Evolutionary conservation across 1,139 yeast genomes (phyloP), one percentile per base, ranked within the genome.

Genomic region (Debaryomycetaceae sp.): DNA sequence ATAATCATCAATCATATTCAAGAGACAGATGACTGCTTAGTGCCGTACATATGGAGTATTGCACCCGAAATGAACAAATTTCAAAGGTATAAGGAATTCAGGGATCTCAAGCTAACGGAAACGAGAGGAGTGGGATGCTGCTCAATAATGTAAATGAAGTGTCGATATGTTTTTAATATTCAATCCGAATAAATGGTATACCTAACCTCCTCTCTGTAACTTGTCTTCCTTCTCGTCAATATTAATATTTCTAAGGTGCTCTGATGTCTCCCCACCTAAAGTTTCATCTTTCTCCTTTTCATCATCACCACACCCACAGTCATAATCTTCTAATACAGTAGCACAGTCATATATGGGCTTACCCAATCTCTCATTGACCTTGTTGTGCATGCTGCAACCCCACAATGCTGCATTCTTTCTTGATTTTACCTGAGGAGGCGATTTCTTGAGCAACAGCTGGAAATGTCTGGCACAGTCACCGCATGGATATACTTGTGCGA

Each of bases 391-490:
- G 57, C 84, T 84, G 63, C 99, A 93, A 1, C 99, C 99, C 99
- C 99, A 93, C 51, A 87, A 69, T 0, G 97, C 90, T 0, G 99
- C 98, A 2, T 82, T 79, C 51, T 84, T 83, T 46, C 97, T 76
- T 20, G 85, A 77, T 6, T 81, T 74, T 3, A 87, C 77, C 59
- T 95, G 99, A 3, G 97, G 97, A 1, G 99, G 99, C 57, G 73
- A 81, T 55, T 84, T 75, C 43, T 69, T 59, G 47, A 93, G 68
- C 53, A 91, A 69, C 54, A 76, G 66, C 51, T 80, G 86, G 63
- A 93, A 93, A 64, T 93, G 99, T 53, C 89, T 75, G 0, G 99
- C 97, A 69, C 98, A 91, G 61, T 91, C 97, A 6, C 97, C 95
- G 65, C 96, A 88, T 0, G 96, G 96, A 53, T 88, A 88, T 13